Evolutionary conservation across 2,329 filamentous ascomycete species (phyloP), one percentile per base, ranked within the genome.

Genomic region (Fusarium illudens): DNA sequence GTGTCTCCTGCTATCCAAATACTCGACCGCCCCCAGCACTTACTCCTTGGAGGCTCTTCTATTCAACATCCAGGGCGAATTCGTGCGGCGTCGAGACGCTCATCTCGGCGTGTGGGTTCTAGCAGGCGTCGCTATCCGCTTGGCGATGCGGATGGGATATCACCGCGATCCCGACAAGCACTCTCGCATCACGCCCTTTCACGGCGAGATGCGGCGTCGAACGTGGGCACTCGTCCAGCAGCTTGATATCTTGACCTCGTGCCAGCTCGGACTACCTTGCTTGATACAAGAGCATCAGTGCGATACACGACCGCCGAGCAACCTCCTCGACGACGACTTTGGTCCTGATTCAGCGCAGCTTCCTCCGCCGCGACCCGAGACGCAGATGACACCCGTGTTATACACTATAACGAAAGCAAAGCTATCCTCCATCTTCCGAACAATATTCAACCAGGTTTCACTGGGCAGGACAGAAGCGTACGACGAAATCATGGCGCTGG

Each of bases 61-160:
- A 7, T 34, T 67, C 9, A 68, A 72, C 6, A 56, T 72, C 7
- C 54, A 63, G 0, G 51, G 55, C 3, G 70, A 72, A 7, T 68
- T 70, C n/a, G 55, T 67, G 0, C 56, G 58, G 3, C 56, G 60
- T 2, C 54, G 58, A 1, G 70, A 72, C 6, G 70, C 67, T 3
- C 54, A 71, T 3, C 20, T 68, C 0, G 64, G 64, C 1, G 58
- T 66, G 0, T 72, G 70, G 69, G 49, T 72, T 8, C 29, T 72
- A 1, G 48, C 36, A 0, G 59, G 69, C 2, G 54, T 70, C 4
- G 37, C 50, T 3, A 60, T 70, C 6, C 66, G 67, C 2, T 10
- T 71, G 15, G 69, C 70, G 0, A 59, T 71, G 64, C 55, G 67
- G 4, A 70, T 71, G 69, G 70, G 70, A 1, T 68, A 70, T 7